Percentiles rank a stretch among this genome's conserved stretches.
phyloP scores from a whole-genome alignment of 2,329 filamentous ascomycete genomes.

The Corinectria fuckeliana region DNA sequence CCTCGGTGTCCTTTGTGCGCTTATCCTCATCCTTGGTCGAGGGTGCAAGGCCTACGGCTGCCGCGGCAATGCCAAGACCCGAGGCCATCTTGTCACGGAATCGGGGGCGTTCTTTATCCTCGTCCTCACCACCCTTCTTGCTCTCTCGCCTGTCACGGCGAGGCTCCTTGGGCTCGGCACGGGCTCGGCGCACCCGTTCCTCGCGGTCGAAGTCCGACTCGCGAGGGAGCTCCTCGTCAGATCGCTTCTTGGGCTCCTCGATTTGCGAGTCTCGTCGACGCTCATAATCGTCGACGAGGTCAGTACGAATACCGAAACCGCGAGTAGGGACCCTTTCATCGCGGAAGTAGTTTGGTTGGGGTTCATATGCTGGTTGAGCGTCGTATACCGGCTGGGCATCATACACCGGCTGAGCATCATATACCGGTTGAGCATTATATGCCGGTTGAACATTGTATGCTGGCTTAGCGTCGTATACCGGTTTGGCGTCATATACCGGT shows the following conservation, averaged over 20 bases:
- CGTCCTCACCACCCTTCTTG: conserved; percentile 42
- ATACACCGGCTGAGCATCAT: conserved; percentile 11
- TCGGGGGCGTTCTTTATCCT: conserved; percentile 51
- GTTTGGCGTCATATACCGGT: conserved; percentile 36
- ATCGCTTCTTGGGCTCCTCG: conserved; percentile 40
- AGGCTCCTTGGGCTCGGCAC: conserved; percentile 35
- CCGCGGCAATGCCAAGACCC: conserved; percentile 56
- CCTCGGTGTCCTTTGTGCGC: conserved; percentile 40
- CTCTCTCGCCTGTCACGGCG: conserved; percentile 41
- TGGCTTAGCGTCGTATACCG: neutral
- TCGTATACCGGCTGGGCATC: conserved; percentile 35
- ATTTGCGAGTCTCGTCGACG: conserved; percentile 49
- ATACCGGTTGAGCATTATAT: conserved; percentile 8
- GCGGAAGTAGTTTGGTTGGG: conserved; percentile 44
- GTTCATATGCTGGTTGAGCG: conserved; percentile 20
- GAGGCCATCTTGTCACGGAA: conserved; percentile 56
- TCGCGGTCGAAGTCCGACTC: conserved; percentile 40
- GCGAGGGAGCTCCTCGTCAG: conserved; percentile 41
- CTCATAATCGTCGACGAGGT: conserved; percentile 45
- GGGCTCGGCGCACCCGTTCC: conserved; percentile 37
- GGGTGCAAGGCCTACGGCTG: conserved; percentile 53
- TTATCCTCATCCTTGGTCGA: conserved; percentile 48
- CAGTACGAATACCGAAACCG: conserved; percentile 60
- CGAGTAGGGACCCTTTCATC: conserved; percentile 55
- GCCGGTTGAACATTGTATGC: neutral